Evolutionary conservation across 2,329 filamentous ascomycete genomes (phyloP).

Genomic region (Xylariaceae sp.): DNA sequence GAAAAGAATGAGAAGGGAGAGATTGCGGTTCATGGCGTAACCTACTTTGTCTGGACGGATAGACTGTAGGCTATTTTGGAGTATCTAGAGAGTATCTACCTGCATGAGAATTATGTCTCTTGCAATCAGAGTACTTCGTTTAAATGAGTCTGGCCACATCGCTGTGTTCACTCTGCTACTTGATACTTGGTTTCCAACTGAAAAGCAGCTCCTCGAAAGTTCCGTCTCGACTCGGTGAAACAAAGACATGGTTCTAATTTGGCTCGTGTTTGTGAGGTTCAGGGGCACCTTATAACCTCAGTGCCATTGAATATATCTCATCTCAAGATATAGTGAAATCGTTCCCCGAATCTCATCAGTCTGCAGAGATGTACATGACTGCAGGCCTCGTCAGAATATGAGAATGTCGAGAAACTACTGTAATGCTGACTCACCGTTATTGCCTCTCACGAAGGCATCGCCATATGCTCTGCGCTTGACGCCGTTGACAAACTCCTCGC

Average conservation of each 20-base stretch:
- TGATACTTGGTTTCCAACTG: too few relatives aligned
- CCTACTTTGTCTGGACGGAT: conserved; percentile 60
- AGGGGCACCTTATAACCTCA: too few relatives aligned
- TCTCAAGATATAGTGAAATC: background rate
- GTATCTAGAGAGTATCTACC: too few relatives aligned
- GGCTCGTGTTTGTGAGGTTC: too few relatives aligned
- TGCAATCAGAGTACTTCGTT: too few relatives aligned
- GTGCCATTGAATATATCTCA: too few relatives aligned
- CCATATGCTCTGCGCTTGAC: conserved; percentile 79
- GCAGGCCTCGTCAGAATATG: conserved; percentile 14
- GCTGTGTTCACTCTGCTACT: too few relatives aligned
- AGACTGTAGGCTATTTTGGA: conserved; percentile 27
- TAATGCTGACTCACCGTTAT: conserved; percentile 69
- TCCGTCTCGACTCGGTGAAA: too few relatives aligned
- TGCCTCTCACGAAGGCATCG: conserved; percentile 92
- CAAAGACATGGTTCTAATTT: too few relatives aligned
- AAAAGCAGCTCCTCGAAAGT: background rate
- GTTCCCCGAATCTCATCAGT: conserved; percentile 34
- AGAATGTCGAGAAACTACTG: conserved; percentile 1
- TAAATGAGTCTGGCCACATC: too few relatives aligned
- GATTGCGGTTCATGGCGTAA: conserved; percentile 60
- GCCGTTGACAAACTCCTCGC: conserved; percentile 85
- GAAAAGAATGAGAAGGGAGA: conserved; percentile 58
- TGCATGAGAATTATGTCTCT: too few relatives aligned
- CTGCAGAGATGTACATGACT: conserved; percentile 71